These are phyloP conservation scores for Sporobolomyces phaffii DNA, from an alignment of 768 basidiomycete genomes.

Conservation along the genomic window DNA sequence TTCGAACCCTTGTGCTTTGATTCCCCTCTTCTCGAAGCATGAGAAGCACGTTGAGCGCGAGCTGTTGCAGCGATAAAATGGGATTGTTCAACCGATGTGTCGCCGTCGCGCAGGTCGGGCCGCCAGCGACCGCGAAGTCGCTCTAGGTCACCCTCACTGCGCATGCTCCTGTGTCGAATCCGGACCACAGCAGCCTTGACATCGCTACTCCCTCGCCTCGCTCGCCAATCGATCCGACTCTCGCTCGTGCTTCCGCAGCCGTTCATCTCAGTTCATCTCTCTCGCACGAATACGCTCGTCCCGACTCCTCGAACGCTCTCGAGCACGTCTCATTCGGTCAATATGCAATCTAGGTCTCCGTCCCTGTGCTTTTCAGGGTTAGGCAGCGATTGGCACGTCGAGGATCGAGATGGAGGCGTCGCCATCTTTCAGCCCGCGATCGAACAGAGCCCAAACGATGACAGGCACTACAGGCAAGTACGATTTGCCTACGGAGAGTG, in stretches of 20 bases:
- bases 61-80: too few species aligned
- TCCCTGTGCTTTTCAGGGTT: background rate
- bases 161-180: background rate
- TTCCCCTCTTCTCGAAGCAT: too few species aligned
- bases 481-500: too few species aligned
- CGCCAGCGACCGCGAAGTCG: too few species aligned
- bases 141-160: background rate
- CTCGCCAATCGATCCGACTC: background rate
- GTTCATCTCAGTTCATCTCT: background rate
- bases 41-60: too few species aligned
- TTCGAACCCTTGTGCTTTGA: too few species aligned
- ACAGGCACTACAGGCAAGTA: conserved; percentile 19
- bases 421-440: background rate
- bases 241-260: background rate
- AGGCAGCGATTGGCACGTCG: background rate
- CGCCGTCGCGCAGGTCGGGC: too few species aligned
- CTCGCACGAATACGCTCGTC: background rate
- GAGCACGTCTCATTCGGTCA: background rate
- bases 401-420: background rate
- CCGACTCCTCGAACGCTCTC: background rate
- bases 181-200: background rate
- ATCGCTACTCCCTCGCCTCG: background rate
- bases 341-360: background rate
- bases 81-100: too few species aligned
- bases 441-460: conserved; percentile 19